These are phyloP conservation scores for Albizia julibrissin DNA, from an alignment of 306 rosid genomes.

Conservation along the genomic window DNA sequence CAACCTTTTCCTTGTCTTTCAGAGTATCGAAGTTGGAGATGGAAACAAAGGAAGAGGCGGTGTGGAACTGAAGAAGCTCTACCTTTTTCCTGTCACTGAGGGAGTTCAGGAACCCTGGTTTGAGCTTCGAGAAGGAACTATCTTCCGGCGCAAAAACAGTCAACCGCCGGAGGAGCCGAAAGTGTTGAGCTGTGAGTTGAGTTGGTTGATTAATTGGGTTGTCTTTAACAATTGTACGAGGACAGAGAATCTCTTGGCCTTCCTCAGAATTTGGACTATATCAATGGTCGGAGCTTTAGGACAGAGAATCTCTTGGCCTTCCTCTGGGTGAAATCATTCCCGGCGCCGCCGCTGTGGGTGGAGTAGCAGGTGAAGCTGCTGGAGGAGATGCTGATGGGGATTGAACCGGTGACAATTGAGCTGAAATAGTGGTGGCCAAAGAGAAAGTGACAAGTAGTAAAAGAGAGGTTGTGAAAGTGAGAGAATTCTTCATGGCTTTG, in stretches of 20 bases:
- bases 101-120: not conserved
- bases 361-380: slow-evolving; percentile 28
- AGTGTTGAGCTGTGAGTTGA: not conserved
- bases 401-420: slow-evolving; percentile 48
- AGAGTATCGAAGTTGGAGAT: not conserved
- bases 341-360: slow-evolving; percentile 39
- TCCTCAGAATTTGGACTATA: not conserved
- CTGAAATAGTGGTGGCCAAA: slow-evolving; percentile 28
- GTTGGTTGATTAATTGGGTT: not conserved
- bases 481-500: slow-evolving; percentile 28
- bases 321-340: too few species aligned
- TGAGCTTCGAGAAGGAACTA: not conserved
- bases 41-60: not conserved
- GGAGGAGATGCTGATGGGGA: slow-evolving; percentile 39
- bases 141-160: not conserved
- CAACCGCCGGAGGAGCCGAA: not conserved
- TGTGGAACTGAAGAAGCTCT: not conserved
- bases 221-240: not conserved
- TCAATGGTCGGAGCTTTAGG: not conserved
- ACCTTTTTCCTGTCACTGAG: not conserved
- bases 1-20: too few species aligned
- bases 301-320: too few species aligned
- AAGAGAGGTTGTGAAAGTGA: slow-evolving; percentile 28
- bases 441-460: slow-evolving; percentile 35
- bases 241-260: not conserved